Evolutionary conservation across 208 protist species (phyloP), one percentile per base, ranked within the genome.

Genomic region (Leishmania amazonensis): DNA sequence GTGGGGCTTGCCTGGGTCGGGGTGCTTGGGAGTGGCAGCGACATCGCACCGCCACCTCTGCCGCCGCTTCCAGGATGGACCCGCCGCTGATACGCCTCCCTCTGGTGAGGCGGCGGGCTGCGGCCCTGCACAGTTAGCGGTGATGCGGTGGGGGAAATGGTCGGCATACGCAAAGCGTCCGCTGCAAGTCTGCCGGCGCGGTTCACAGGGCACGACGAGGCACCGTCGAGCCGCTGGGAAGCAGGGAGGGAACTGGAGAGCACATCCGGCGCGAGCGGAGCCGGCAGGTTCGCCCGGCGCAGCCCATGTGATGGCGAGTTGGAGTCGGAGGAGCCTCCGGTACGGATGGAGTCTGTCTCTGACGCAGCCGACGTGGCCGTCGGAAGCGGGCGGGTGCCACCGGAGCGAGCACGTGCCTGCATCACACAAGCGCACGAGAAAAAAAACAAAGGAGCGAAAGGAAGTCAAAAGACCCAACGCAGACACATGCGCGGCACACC

Each of bases 381-480:
- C 67, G 45, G 71, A 28, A 75, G 71, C 11, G 71, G 15, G 24
- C 71, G 71, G 47, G 71, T 40, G 71, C 47, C 71, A 38, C 71
- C 47, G 19, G 73, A 71, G 49, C 76, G 76, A 6, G 81, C 77
- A 57, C 76, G 81, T 3, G 76, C 65, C 68, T 84, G 80, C 82
- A 85, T 85, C n/a, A 13, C 13, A 57, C 76, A 21, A n/a, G 7
- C 60, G 45, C 17, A 53, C 70, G 24, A 49, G 24, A 79, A 75
- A 58, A 28, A 76, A 79, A 64, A 54, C 7, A 1, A 2, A 17
- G 51, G 49, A 17, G 0, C 24, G 24, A 42, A 31, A 13, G 40
- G 21, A 51, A 7, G 45, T 49, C 8, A 49, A 49, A 49, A 49
- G 45, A 49, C 45, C 11, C 45, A 8, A 51, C 45, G 53, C 19